phyloP scores from a whole-genome alignment of 768 basidiomycete genomes.

The Suillus americanus region DNA sequence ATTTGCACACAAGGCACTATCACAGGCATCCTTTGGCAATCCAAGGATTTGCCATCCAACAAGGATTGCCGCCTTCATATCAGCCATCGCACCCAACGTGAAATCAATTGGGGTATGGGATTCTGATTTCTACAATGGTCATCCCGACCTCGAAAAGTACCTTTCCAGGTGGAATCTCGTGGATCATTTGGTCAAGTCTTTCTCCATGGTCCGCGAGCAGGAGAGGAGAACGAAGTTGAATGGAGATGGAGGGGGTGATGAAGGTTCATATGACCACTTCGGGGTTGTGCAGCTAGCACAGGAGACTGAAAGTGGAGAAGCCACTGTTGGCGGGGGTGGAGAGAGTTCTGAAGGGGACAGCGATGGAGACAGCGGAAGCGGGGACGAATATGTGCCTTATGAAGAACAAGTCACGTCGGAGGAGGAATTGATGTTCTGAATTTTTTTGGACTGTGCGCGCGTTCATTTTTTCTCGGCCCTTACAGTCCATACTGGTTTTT shows the following conservation, averaged over 20 bases:
- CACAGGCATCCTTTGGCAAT: not conserved
- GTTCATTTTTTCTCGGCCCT: not conserved
- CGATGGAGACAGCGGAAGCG: not conserved
- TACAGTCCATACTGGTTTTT: no score
- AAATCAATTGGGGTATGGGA: not conserved
- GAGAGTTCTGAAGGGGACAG: not conserved
- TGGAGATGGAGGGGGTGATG: not conserved
- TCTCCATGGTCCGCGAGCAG: slow-evolving; percentile 13
- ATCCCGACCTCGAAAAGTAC: not conserved
- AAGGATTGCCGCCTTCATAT: not conserved
- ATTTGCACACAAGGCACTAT: not conserved
- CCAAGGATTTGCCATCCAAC: not conserved
- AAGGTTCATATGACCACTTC: not conserved
- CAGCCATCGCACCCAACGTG: not conserved
- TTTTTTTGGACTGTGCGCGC: not conserved
- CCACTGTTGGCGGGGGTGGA: not conserved
- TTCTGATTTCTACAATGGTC: not conserved
- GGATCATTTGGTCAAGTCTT: no score
- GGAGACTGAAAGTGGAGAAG: not conserved
- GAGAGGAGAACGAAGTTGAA: not conserved
- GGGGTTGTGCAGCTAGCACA: not conserved
- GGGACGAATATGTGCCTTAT: not conserved
- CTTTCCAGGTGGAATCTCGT: no score
- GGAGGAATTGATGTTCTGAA: not conserved
- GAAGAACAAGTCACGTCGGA: not conserved